phyloP scores from a whole-genome alignment of 768 basidiomycete species.

The Galerina sulciceps region DNA sequence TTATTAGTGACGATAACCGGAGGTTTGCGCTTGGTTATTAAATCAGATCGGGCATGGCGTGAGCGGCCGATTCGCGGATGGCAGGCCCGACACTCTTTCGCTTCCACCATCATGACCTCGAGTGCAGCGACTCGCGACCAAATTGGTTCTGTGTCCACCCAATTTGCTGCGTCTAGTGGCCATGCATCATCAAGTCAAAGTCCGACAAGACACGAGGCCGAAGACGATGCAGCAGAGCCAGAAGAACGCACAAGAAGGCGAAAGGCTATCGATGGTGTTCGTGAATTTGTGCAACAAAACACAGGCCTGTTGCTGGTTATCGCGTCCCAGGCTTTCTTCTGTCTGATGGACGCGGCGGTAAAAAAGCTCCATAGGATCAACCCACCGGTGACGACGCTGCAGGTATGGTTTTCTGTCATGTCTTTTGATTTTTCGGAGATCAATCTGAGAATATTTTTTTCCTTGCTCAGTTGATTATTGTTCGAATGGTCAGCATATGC shows the following conservation, averaged over 20 bases:
- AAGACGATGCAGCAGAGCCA: neutral
- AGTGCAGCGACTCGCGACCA: too few species aligned
- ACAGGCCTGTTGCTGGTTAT: slow-evolving; percentile 63
- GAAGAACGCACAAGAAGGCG: neutral
- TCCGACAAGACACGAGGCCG: neutral
- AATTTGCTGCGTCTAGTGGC: too few species aligned
- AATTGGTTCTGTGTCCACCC: too few species aligned
- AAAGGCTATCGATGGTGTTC: neutral
- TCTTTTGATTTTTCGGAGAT: slow-evolving; percentile 30
- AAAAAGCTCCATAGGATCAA: slow-evolving; percentile 61
- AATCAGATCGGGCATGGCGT: too few species aligned
- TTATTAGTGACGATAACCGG: too few species aligned
- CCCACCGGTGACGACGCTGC: slow-evolving; percentile 55
- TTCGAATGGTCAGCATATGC: slow-evolving; percentile 3
- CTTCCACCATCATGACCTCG: too few species aligned
- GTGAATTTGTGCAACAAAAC: slow-evolving; percentile 38
- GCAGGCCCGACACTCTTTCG: too few species aligned
- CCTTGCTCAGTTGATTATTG: slow-evolving; percentile 28
- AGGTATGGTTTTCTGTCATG: slow-evolving; percentile 41
- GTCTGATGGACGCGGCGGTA: slow-evolving; percentile 61
- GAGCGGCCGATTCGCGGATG: too few species aligned
- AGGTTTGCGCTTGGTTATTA: too few species aligned
- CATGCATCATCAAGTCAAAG: neutral
- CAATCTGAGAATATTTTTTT: slow-evolving; percentile 35
- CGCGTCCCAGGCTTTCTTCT: slow-evolving; percentile 57